A percentile compares a stretch with the other conserved stretches of the same genome.
Evolutionary conservation across 768 basidiomycete species (phyloP).

Genomic region (Leccinum barrowsii): DNA sequence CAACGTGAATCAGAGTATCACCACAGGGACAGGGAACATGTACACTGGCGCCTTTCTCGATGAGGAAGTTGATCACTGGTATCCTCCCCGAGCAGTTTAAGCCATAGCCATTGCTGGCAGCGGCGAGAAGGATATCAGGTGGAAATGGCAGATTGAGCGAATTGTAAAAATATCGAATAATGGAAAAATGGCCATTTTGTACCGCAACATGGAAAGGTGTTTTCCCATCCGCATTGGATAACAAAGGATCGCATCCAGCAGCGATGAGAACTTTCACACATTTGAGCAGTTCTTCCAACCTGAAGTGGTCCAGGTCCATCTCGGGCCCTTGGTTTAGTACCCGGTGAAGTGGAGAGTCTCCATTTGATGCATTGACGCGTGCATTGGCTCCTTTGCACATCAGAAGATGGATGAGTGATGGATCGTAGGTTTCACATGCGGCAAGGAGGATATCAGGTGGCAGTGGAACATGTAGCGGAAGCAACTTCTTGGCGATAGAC

Average conservation of each 20-base stretch:
- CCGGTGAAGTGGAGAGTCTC: background rate
- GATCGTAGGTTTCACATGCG: background rate
- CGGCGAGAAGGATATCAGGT: background rate
- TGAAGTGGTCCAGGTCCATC: too few relatives aligned
- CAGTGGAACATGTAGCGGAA: background rate
- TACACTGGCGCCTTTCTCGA: background rate
- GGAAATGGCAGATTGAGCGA: background rate
- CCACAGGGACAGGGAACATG: background rate
- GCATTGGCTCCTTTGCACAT: background rate
- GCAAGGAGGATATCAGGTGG: background rate
- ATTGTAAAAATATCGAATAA: background rate
- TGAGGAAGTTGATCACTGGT: background rate
- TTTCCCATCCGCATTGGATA: background rate
- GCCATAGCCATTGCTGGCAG: rapidly evolving
- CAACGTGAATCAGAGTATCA: background rate
- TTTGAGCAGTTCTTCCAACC: background rate
- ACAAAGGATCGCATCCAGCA: background rate
- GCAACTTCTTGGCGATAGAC: background rate
- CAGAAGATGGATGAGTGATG: background rate
- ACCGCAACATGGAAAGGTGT: background rate
- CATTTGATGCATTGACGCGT: background rate
- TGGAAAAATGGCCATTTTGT: rapidly evolving
- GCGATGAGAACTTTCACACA: background rate
- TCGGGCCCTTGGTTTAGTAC: background rate
- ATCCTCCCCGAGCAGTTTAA: background rate